Evolutionary conservation across 2,329 filamentous ascomycete genomes (phyloP).

Genomic region (Epichloe gansuensis): DNA sequence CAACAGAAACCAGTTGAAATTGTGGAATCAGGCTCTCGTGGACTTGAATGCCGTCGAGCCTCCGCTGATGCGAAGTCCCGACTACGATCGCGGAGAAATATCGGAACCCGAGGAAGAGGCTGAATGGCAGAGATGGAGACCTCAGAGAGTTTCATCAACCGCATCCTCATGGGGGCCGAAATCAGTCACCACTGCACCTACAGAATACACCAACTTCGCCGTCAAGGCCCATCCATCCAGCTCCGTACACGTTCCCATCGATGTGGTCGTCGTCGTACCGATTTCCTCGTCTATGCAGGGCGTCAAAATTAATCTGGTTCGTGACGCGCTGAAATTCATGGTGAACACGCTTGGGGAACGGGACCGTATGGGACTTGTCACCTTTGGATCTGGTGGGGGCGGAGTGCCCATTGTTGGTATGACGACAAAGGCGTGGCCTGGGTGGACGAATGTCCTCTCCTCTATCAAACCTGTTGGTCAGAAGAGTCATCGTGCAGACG

Average conservation of each 20-base stretch:
- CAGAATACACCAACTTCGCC: constrained; percentile 75
- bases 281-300: constrained; percentile 98
- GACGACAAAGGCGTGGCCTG: constrained; percentile 88
- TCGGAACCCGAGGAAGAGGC: constrained; percentile 76
- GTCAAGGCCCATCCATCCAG: constrained; percentile 31
- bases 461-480: constrained; percentile 90
- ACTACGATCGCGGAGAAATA: constrained; percentile 64
- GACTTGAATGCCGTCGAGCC: constrained; percentile 66
- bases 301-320: constrained; percentile 91
- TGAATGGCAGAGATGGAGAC: constrained; percentile 57
- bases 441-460: constrained; percentile 76
- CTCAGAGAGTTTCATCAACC: constrained; percentile 67
- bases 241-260: constrained; percentile 76
- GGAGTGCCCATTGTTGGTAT: constrained; percentile 95
- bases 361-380: constrained; percentile 94
- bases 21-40: constrained; percentile 78
- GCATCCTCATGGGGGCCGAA: constrained; percentile 72
- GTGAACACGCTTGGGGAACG: constrained; percentile 80
- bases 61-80: constrained; percentile 53
- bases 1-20: constrained; percentile 69
- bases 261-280: constrained; percentile 91
- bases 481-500: constrained; percentile 91
- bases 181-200: constrained; percentile 78
- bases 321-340: constrained; percentile 85
- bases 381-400: constrained; percentile 87